Evolutionary conservation across 441 rosid genomes (phyloP).

Genomic region (Bocquillonia castaneifolia): DNA sequence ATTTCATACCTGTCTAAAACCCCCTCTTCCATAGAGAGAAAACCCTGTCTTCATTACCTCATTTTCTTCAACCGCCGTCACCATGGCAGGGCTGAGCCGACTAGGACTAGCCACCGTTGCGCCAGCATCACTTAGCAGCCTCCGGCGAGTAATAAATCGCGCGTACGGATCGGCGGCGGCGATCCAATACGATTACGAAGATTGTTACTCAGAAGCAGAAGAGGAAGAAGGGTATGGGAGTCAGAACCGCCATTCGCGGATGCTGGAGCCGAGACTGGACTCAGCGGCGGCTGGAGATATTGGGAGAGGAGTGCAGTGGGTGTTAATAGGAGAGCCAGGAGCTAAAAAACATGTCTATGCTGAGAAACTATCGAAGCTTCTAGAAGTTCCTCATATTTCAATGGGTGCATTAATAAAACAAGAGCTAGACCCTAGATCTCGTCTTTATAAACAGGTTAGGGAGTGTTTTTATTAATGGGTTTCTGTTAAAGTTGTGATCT

Average conservation of each 20-base stretch:
- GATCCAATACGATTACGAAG: constrained; percentile 37
- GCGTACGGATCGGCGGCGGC: constrained; percentile 75
- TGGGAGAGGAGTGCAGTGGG: constrained; percentile 89
- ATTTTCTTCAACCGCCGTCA: constrained; percentile 33
- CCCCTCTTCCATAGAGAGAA: constrained; percentile 7
- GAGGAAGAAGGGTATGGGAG: constrained; percentile 43
- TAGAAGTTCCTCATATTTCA: constrained; percentile 85
- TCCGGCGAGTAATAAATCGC: constrained; percentile 21
- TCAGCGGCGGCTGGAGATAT: constrained; percentile 37
- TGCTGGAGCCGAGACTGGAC: constrained; percentile 19
- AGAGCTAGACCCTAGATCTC: constrained; percentile 67
- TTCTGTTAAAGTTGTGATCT: not conserved
- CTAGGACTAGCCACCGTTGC: constrained; percentile 32
- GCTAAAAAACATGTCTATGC: constrained; percentile 69
- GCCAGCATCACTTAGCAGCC: constrained; percentile 22
- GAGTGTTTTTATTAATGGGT: not conserved
- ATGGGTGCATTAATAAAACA: constrained; percentile 89
- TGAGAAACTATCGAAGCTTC: constrained; percentile 67
- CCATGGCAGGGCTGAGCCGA: constrained; percentile 57
- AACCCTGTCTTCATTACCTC: not conserved
- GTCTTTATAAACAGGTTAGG: constrained; percentile 59
- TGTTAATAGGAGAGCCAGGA: constrained; percentile 71
- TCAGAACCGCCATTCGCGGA: constrained; percentile 10
- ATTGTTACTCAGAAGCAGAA: constrained; percentile 33
- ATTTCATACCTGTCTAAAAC: constrained; percentile 20